Conservation (phyloP, 257 asterid genomes). For the Solanum rostratum region DNA sequence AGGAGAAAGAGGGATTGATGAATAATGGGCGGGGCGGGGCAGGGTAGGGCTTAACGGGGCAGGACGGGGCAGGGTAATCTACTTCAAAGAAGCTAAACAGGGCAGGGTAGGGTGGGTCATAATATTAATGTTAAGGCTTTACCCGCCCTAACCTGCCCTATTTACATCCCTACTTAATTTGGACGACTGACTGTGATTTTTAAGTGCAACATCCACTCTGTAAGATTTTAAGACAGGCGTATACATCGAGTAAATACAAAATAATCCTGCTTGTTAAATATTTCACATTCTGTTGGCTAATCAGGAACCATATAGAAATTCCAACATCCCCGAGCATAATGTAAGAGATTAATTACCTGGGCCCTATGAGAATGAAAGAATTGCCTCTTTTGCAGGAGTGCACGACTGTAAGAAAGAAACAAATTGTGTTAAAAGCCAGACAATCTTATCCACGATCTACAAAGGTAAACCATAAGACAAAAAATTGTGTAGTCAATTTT, state of each 20-base stretch:
- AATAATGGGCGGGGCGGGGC: too few species aligned
- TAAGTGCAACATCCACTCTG: neutral
- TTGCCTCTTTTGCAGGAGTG: slow-evolving; percentile 89
- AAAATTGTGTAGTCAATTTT: neutral
- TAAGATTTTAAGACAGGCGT: neutral
- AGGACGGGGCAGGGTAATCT: too few species aligned
- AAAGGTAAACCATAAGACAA: neutral
- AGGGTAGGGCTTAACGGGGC: too few species aligned
- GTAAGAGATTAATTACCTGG: slow-evolving; percentile 49
- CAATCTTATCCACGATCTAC: neutral
- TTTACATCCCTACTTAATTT: neutral
- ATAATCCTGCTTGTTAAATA: neutral
- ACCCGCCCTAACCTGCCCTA: too few species aligned
- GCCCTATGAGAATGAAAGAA: slow-evolving; percentile 99
- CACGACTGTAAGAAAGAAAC: slow-evolving; percentile 42
- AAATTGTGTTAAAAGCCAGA: neutral
- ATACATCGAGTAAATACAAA: neutral
- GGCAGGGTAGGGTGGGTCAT: too few species aligned
- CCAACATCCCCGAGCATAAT: neutral
- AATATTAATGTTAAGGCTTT: too few species aligned
- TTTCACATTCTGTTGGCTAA: neutral
- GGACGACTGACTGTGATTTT: neutral
- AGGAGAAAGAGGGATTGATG: too few species aligned
- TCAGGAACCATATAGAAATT: neutral
- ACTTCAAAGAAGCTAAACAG: too few species aligned